phyloP scores from a whole-genome alignment of 306 rosid species.

The Carpinus fangiana region DNA sequence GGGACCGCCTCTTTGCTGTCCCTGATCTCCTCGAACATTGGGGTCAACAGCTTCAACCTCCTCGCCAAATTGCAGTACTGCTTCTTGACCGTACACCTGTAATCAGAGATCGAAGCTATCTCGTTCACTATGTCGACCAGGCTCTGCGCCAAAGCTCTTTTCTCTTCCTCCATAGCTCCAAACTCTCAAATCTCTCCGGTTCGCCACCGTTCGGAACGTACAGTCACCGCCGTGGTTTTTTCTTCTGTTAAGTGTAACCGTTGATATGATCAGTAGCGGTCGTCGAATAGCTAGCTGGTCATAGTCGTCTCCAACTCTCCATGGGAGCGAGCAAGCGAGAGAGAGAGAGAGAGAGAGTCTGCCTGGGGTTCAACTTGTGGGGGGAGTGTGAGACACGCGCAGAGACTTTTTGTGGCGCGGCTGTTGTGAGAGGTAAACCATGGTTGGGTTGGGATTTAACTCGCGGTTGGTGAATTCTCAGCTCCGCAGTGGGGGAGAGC shows the following conservation, averaged over 20 bases:
- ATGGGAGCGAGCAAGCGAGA: slow-evolving; percentile 17
- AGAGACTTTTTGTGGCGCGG: slow-evolving; percentile 34
- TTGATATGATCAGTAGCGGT: neutral
- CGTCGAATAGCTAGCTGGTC: slow-evolving; percentile 21
- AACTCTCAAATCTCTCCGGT: slow-evolving; percentile 27
- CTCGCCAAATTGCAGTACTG: slow-evolving; percentile 86
- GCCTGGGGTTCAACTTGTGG: neutral
- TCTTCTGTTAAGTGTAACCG: neutral
- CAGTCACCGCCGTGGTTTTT: neutral
- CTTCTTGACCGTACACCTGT: slow-evolving; percentile 73
- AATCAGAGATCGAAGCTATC: slow-evolving; percentile 79
- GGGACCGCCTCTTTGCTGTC: slow-evolving; percentile 53
- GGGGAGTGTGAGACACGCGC: slow-evolving; percentile 25
- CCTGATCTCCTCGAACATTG: slow-evolving; percentile 91
- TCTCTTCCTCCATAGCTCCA: slow-evolving; percentile 68
- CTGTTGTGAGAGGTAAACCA: slow-evolving; percentile 32
- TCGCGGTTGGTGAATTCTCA: neutral
- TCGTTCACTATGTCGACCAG: slow-evolving; percentile 67
- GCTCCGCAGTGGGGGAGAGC: neutral
- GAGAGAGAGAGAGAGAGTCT: neutral
- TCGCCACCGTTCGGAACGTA: slow-evolving; percentile 27
- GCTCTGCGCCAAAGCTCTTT: slow-evolving; percentile 40
- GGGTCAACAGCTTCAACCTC: slow-evolving; percentile 80
- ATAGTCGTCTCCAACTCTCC: slow-evolving; percentile 26
- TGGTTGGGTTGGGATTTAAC: slow-evolving; percentile 32